phyloP scores from a whole-genome alignment of 176 grass and related monocot species.

The Triticum turgidum region DNA sequence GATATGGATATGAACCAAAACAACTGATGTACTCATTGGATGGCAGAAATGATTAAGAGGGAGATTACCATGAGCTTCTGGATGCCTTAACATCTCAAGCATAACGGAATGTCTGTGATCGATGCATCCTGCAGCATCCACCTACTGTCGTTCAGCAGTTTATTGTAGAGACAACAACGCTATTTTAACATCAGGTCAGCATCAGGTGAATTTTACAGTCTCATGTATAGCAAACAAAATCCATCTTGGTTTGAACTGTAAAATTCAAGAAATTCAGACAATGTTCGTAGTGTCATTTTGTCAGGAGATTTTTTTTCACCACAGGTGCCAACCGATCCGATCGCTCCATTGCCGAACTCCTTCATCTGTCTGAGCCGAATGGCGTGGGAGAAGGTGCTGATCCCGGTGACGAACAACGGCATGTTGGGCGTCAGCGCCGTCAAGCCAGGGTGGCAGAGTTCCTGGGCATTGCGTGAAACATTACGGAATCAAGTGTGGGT shows the following conservation, averaged over 20 bases:
- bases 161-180: background rate
- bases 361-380: conserved; percentile 71
- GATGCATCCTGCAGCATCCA: no score
- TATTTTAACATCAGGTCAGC: conserved; percentile 33
- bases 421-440: conserved; percentile 57
- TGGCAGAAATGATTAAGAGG: no score
- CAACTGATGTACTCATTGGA: no score
- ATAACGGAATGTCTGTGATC: no score
- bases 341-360: conserved; percentile 32
- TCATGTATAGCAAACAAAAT: no score
- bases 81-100: no score
- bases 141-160: no score
- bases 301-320: no score
- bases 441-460: background rate
- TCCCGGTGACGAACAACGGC: conserved; percentile 66
- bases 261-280: background rate
- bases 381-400: conserved; percentile 65
- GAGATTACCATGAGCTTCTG: no score
- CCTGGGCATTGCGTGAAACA: no score
- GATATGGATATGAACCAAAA: no score
- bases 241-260: background rate
- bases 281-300: background rate
- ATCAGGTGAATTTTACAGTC: background rate
- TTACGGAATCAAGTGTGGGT: no score
- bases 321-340: background rate